These are phyloP conservation scores for Erythrobasidium hasegawianum DNA, from an alignment of 1,284 basidiomycete genomes.

Conservation along the genomic window DNA sequence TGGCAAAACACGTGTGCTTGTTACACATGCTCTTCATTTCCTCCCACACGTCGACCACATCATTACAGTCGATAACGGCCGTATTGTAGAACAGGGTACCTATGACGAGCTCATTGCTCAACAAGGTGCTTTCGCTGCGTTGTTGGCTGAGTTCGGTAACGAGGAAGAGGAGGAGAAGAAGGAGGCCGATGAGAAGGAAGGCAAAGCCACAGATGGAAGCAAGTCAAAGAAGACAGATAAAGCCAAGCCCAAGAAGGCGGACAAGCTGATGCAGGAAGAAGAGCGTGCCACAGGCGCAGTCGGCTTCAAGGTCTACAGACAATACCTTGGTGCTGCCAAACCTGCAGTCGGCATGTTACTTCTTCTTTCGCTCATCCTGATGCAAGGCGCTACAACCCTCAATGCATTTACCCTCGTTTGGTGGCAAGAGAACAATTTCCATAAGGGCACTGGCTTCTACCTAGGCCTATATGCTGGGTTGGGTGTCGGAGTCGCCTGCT, in stretches of 20 bases:
- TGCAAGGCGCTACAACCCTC: slow-evolving; percentile 60
- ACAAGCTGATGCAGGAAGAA: slow-evolving; percentile 54
- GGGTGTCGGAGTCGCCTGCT: slow-evolving; percentile 57
- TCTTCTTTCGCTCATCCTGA: slow-evolving; percentile 58
- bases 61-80: slow-evolving; percentile 68
- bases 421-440: slow-evolving; percentile 60
- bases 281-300: slow-evolving; percentile 42
- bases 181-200: slow-evolving; percentile 51
- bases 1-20: slow-evolving; percentile 70
- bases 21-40: slow-evolving; percentile 78
- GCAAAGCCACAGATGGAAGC: slow-evolving; percentile 47
- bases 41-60: slow-evolving; percentile 66
- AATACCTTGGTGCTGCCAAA: slow-evolving; percentile 63
- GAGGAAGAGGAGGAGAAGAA: slow-evolving; percentile 55
- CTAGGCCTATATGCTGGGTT: slow-evolving; percentile 68
- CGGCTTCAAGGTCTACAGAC: slow-evolving; percentile 57
- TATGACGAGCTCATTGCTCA: slow-evolving; percentile 64
- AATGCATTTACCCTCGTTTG: slow-evolving; percentile 49
- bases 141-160: slow-evolving; percentile 66
- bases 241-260: slow-evolving; percentile 17
- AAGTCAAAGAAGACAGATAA: slow-evolving; percentile 50
- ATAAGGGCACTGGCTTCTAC: slow-evolving; percentile 56
- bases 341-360: slow-evolving; percentile 59
- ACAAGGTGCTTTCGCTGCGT: slow-evolving; percentile 65
- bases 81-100: slow-evolving; percentile 65